Evolutionary conservation across 208 protist species (phyloP), one percentile per base, ranked within the genome.

Genomic region (Trypanosoma melophagium): DNA sequence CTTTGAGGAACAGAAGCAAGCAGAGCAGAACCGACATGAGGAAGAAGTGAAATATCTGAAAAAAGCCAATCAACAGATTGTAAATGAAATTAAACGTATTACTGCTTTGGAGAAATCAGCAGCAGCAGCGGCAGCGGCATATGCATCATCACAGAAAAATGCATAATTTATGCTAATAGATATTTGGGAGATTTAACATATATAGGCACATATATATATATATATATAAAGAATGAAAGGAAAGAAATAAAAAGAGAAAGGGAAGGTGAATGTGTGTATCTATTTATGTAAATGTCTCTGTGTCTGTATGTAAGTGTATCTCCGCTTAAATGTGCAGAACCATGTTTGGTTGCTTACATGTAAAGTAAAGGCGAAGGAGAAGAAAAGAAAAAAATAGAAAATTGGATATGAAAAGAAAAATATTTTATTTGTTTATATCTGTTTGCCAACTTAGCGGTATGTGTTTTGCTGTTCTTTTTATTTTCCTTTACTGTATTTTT

Each of bases 31-130:
- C 60, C 38, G 89, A 35, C 86, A 96, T 60, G 84, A 88, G 54
- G 90, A 94, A 60, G 93, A 97, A 64, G 78, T 97, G n/a, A 76
- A 79, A 25, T 97, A 94, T 74, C 60, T 92, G 2, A 95, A 93
- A 75, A 87, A 81, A 55, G 87, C 80, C 12, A 94, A 96, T 64
- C 76, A 74, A 56, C 91, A 97, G 61, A 74, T 97, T 31, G 80
- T 92, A 12, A 93, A 69, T 60, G 90, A 97, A 55, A 90, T 97
- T 55, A 96, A 96, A 76, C 77, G 92, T 8, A 64, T 95, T 49
- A 79, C 80, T 17, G 79, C 80, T 21, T 66, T 87, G 61, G 84
- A 90, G 66, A 88, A 77, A 35, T 35, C 28, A 35, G 28, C 28
- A 35, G 28, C 28, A 45, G 59, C 61, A 0, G 83, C 74, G n/a